Evolutionary conservation across 768 basidiomycete species (phyloP).

Genomic region (Phanerochaete carnosa): DNA sequence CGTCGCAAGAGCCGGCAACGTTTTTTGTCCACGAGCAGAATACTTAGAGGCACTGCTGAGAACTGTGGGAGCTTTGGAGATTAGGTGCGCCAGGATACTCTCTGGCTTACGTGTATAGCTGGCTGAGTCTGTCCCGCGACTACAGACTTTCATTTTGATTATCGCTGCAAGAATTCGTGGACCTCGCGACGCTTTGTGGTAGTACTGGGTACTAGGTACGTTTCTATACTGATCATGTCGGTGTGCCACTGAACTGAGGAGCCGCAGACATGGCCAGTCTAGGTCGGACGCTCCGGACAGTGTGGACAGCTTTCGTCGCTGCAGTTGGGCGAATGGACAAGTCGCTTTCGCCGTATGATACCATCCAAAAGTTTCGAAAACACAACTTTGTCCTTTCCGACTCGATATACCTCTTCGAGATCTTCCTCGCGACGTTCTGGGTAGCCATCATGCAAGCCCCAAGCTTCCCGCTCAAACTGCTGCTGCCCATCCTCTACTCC

Average conservation of each 20-base stretch:
- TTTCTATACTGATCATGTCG: no score
- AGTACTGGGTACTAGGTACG: neutral
- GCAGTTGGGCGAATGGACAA: slow-evolving; percentile 71
- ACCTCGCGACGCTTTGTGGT: no score
- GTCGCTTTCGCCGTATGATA: slow-evolving; percentile 68
- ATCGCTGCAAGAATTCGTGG: no score
- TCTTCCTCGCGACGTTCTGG: slow-evolving; percentile 66
- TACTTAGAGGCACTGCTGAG: neutral
- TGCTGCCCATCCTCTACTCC: slow-evolving; percentile 70
- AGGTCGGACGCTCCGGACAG: slow-evolving; percentile 14
- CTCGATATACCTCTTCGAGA: slow-evolving; percentile 60
- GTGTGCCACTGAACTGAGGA: neutral
- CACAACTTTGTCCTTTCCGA: slow-evolving; percentile 58
- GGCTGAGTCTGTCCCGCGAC: no score
- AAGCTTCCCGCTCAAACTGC: slow-evolving; percentile 67
- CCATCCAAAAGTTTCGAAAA: slow-evolving; percentile 52
- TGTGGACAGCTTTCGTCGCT: slow-evolving; percentile 32
- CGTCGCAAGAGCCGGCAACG: neutral
- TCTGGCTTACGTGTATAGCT: no score
- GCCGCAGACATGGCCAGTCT: neutral
- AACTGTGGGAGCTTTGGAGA: neutral
- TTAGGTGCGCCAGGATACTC: neutral
- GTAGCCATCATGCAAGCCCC: slow-evolving; percentile 68
- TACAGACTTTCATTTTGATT: no score
- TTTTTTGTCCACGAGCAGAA: neutral